These are phyloP conservation scores for Galium porrigens DNA, from an alignment of 305 asterid species.

Conservation along the genomic window DNA sequence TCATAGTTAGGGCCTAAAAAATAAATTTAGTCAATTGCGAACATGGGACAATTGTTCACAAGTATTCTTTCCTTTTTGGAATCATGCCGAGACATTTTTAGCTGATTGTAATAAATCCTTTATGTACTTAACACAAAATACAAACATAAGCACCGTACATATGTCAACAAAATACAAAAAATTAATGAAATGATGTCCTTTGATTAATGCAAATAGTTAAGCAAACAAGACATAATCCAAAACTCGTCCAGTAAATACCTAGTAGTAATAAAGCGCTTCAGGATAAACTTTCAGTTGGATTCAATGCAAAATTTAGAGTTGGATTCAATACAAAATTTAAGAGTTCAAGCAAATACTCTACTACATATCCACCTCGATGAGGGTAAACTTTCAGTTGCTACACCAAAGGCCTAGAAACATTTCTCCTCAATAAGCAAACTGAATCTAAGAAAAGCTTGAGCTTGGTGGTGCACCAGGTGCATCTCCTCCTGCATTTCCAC, in stretches of 20 bases:
- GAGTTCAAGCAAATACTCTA: slow-evolving; percentile 9
- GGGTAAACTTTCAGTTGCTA: neutral
- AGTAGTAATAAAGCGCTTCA: too few relatives aligned
- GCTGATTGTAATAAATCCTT: too few relatives aligned
- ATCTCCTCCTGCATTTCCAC: slow-evolving; percentile 20
- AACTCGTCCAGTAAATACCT: neutral
- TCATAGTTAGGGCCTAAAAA: too few relatives aligned
- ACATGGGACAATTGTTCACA: too few relatives aligned
- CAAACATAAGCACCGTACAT: too few relatives aligned
- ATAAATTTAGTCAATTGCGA: too few relatives aligned
- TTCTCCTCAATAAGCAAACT: neutral
- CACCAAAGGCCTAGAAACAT: neutral
- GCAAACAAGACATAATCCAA: neutral
- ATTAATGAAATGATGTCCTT: too few relatives aligned
- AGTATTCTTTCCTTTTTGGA: too few relatives aligned
- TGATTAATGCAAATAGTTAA: neutral
- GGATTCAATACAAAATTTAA: slow-evolving; percentile 2
- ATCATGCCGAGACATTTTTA: too few relatives aligned
- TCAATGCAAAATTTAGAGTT: neutral
- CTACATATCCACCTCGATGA: neutral
- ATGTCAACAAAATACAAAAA: too few relatives aligned
- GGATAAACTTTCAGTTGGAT: too few relatives aligned
- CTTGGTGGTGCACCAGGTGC: slow-evolving; percentile 47
- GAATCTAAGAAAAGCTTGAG: slow-evolving; percentile 28
- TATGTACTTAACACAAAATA: too few relatives aligned